A percentile compares a stretch with the other conserved stretches of the same genome.
These are phyloP conservation scores for Penicillium sp. DNA, from an alignment of 2,329 filamentous ascomycete species.

Conservation along the genomic window DNA sequence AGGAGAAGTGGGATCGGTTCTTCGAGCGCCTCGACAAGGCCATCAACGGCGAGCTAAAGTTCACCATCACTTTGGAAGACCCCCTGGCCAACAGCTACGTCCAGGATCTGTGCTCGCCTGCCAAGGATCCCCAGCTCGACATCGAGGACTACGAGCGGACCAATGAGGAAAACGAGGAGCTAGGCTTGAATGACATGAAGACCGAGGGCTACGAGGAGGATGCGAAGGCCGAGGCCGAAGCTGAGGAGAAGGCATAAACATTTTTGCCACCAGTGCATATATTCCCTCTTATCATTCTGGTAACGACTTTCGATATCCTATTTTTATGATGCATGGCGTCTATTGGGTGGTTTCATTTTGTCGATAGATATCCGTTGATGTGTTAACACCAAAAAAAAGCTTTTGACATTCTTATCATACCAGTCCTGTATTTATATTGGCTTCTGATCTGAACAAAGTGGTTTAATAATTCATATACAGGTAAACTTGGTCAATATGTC, in stretches of 20 bases:
- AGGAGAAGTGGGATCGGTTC: slow-evolving; percentile 76
- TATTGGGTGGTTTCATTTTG: slow-evolving; percentile 27
- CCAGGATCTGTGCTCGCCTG: slow-evolving; percentile 78
- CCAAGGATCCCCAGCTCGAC: slow-evolving; percentile 81
- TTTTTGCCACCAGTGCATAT: slow-evolving; percentile 4
- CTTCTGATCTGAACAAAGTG: neutral
- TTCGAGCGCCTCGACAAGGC: slow-evolving; percentile 76
- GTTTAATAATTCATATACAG: neutral
- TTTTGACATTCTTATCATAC: slow-evolving; percentile 5
- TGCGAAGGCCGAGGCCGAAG: slow-evolving; percentile 16
- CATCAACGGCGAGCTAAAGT: slow-evolving; percentile 77
- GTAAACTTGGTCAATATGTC: neutral
- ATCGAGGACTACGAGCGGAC: slow-evolving; percentile 84
- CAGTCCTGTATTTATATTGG: slow-evolving; percentile 7
- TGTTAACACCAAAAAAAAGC: slow-evolving; percentile 24
- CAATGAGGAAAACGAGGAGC: slow-evolving; percentile 88
- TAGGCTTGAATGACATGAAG: slow-evolving; percentile 92
- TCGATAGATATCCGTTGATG: slow-evolving; percentile 30
- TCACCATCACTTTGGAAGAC: slow-evolving; percentile 82
- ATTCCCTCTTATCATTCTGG: slow-evolving; percentile 16
- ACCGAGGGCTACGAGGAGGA: slow-evolving; percentile 79
- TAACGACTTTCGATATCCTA: slow-evolving; percentile 22
- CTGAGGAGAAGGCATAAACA: slow-evolving; percentile 35
- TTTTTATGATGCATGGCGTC: slow-evolving; percentile 33
- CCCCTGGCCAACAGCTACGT: slow-evolving; percentile 92